Percentiles rank a stretch among this genome's conserved stretches.
These are phyloP conservation scores for Mucor saturninus DNA, from an alignment of 371 early-diverging fungal genomes.

Conservation along the genomic window DNA sequence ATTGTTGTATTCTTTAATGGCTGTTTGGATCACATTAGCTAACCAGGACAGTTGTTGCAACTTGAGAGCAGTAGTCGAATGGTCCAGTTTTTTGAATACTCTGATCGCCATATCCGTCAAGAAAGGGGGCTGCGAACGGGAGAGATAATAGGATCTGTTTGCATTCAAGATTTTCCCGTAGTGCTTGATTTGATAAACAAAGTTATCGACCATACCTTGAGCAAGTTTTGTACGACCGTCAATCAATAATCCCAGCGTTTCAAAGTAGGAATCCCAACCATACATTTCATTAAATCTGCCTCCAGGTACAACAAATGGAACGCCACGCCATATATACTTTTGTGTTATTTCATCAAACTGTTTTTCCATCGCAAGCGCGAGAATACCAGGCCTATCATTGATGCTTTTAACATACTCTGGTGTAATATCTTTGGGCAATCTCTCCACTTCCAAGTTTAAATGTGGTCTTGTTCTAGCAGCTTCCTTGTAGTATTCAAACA, in stretches of 20 bases:
- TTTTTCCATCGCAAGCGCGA: slow-evolving; percentile 77
- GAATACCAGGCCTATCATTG: slow-evolving; percentile 83
- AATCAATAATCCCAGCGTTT: slow-evolving; percentile 79
- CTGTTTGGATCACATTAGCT: slow-evolving; percentile 65
- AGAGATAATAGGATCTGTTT: slow-evolving; percentile 93
- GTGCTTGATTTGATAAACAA: slow-evolving; percentile 91
- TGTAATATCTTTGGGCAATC: slow-evolving; percentile 82
- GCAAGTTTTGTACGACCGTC: slow-evolving; percentile 84
- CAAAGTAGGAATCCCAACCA: slow-evolving; percentile 97
- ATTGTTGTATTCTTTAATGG: slow-evolving; percentile 86
- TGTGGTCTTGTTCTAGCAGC: slow-evolving; percentile 65
- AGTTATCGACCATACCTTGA: slow-evolving; percentile 93
- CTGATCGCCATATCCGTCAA: slow-evolving; percentile 90
- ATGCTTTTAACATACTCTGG: slow-evolving; percentile 88
- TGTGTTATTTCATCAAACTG: slow-evolving; percentile 49
- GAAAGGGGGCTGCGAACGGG: slow-evolving; percentile 94
- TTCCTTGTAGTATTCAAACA: slow-evolving; percentile 73
- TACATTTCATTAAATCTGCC: slow-evolving; percentile 98
- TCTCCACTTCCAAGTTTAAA: slow-evolving; percentile 75
- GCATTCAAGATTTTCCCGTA: slow-evolving; percentile 97
- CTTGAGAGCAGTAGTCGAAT: slow-evolving; percentile 36
- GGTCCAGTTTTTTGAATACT: slow-evolving; percentile 61
- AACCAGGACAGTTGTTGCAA: slow-evolving; percentile 73
- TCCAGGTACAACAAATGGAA: slow-evolving; percentile 95
- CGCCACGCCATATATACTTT: slow-evolving; percentile 59